phyloP scores from a whole-genome alignment of 305 asterid genomes.

The Nicotiana rustica region DNA sequence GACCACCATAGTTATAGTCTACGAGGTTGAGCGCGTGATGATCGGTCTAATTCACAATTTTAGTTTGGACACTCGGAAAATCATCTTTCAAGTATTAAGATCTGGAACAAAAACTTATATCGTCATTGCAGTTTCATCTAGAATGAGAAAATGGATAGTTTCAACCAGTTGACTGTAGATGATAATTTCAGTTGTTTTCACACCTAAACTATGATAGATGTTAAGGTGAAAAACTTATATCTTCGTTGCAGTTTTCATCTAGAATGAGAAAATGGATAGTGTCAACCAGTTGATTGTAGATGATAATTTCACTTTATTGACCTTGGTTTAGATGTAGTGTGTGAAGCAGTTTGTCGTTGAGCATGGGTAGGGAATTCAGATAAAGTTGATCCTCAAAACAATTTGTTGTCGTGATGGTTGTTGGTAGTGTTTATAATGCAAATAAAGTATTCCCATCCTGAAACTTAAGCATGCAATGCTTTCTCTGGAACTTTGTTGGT shows the following conservation, averaged over 20 bases:
- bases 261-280: too few species aligned
- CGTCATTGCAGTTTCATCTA: neutral
- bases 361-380: neutral
- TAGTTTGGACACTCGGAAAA: neutral
- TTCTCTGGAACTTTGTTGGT: neutral
- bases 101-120: neutral
- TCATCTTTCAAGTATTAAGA: slow-evolving; percentile 5
- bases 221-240: neutral
- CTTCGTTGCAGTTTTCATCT: too few species aligned
- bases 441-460: neutral
- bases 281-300: too few species aligned
- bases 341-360: neutral
- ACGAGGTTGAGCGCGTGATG: slow-evolving; percentile 1
- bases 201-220: neutral
- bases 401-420: neutral
- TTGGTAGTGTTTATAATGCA: neutral
- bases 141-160: slow-evolving; percentile 2
- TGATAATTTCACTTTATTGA: neutral
- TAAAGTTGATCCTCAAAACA: neutral
- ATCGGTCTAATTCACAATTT: neutral
- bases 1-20: neutral
- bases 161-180: neutral
- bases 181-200: neutral
- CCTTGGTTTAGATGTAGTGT: neutral
- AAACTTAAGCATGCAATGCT: neutral